Percentiles rank a stretch among this genome's conserved stretches.
phyloP scores from a whole-genome alignment of 495 filamentous ascomycete genomes.

The Pyrenula aspistea region DNA sequence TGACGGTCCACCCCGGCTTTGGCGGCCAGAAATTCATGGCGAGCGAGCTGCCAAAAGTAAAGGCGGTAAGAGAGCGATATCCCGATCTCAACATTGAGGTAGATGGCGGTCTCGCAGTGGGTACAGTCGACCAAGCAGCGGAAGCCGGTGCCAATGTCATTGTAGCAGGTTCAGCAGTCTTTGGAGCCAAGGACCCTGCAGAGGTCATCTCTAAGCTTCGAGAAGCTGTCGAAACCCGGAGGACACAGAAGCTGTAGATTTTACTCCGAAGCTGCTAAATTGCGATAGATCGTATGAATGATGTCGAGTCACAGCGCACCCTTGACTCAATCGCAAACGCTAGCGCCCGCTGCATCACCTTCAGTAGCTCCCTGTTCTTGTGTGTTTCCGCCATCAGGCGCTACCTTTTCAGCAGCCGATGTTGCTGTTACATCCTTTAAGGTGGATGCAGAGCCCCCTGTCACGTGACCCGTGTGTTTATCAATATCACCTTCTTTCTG shows the following conservation, averaged over 20 bases:
- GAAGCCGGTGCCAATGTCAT: slow-evolving; percentile 97
- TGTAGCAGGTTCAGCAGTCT: slow-evolving; percentile 93
- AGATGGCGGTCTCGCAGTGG: slow-evolving; percentile 77
- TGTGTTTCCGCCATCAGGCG: slow-evolving; percentile 1
- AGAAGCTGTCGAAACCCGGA: slow-evolving; percentile 59
- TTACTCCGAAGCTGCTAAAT: background rate
- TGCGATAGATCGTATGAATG: too few species aligned
- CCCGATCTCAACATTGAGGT: slow-evolving; percentile 94
- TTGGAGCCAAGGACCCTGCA: slow-evolving; percentile 77
- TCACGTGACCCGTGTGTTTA: too few species aligned
- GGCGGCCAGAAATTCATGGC: slow-evolving; percentile 98
- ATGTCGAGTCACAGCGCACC: too few species aligned
- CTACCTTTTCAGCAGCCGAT: background rate
- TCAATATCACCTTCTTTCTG: too few species aligned
- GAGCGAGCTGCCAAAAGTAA: slow-evolving; percentile 84
- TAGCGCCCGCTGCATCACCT: slow-evolving; percentile 13
- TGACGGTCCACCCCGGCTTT: slow-evolving; percentile 97
- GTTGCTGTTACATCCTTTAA: background rate
- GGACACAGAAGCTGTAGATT: slow-evolving; percentile 3
- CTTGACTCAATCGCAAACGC: slow-evolving; percentile 15
- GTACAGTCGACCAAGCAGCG: slow-evolving; percentile 87
- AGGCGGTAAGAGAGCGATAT: slow-evolving; percentile 69
- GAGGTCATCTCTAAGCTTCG: slow-evolving; percentile 74
- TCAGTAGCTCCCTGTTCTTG: slow-evolving; percentile 17
- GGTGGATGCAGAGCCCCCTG: background rate